phyloP scores from a whole-genome alignment of 2,329 filamentous ascomycete genomes.

The Chaetomiaceae sp. region DNA sequence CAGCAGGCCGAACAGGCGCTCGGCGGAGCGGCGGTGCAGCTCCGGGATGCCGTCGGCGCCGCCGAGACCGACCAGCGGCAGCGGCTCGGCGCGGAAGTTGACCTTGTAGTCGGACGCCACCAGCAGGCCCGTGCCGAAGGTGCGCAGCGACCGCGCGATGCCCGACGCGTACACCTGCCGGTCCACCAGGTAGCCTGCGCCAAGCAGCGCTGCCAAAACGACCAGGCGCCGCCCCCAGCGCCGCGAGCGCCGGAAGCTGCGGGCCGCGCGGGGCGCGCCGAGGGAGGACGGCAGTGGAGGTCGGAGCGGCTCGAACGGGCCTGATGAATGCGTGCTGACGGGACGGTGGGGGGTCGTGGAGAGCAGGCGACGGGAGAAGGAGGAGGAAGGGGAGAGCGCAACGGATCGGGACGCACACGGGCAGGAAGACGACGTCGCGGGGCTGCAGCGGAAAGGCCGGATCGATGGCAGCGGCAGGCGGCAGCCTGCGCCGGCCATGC shows the following conservation, averaged over 20 bases:
- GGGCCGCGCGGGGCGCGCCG: slow-evolving; percentile 63
- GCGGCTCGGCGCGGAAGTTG: slow-evolving; percentile 80
- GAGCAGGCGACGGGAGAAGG: neutral
- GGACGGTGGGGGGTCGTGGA: slow-evolving; percentile 1
- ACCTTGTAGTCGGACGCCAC: slow-evolving; percentile 93
- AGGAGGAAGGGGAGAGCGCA: too few relatives aligned
- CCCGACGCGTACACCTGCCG: slow-evolving; percentile 71
- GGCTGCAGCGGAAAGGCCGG: neutral
- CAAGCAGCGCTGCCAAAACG: slow-evolving; percentile 53
- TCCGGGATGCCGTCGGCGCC: slow-evolving; percentile 60
- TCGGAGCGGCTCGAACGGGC: slow-evolving; percentile 57
- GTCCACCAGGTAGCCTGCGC: slow-evolving; percentile 63
- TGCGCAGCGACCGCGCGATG: slow-evolving; percentile 69
- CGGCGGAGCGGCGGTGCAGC: slow-evolving; percentile 76
- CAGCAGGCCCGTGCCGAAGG: slow-evolving; percentile 71
- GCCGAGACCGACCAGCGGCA: slow-evolving; percentile 36
- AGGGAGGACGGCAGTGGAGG: slow-evolving; percentile 76
- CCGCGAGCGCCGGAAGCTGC: slow-evolving; percentile 61
- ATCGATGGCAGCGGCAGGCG: neutral
- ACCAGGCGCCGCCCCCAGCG: slow-evolving; percentile 73
- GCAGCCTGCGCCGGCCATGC: slow-evolving; percentile 5
- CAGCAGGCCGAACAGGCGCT: slow-evolving; percentile 74
- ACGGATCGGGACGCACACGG: too few relatives aligned
- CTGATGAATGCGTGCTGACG: slow-evolving; percentile 16
- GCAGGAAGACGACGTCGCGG: neutral